phyloP scores from a whole-genome alignment of 768 basidiomycete genomes.

The Rossbeevera mucosa region DNA sequence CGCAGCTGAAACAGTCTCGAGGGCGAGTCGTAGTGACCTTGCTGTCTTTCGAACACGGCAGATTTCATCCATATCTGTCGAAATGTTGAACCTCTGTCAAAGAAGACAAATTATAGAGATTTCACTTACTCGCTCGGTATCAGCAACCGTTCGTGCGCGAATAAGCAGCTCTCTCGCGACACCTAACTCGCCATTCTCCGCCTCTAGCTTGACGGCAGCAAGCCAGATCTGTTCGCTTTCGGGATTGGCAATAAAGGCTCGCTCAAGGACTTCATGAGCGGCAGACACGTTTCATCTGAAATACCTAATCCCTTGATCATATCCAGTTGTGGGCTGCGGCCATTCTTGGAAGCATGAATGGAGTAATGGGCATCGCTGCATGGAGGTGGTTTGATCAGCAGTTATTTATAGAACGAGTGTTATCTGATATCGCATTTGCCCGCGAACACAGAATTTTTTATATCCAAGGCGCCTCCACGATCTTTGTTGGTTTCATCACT shows the following conservation, averaged over 20 bases:
- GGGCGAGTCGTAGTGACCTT: conserved; percentile 68
- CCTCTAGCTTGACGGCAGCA: conserved; percentile 94
- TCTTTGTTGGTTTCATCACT: not conserved
- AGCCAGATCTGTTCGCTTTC: conserved; percentile 98
- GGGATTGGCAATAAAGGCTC: conserved; percentile 90
- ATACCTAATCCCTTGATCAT: not conserved
- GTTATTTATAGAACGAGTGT: not conserved
- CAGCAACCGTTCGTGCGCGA: conserved; percentile 85
- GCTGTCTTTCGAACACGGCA: conserved; percentile 90
- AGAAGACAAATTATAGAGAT: not conserved
- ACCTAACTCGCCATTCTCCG: conserved; percentile 86
- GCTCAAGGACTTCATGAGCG: conserved; percentile 85
- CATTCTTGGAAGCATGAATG: not conserved
- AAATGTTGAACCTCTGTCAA: not conserved
- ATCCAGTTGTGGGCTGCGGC: not conserved
- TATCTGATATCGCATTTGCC: not conserved
- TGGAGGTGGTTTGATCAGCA: not conserved
- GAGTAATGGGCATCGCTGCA: not conserved
- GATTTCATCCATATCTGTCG: conserved; percentile 98
- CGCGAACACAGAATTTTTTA: not conserved
- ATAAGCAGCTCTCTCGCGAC: conserved; percentile 84
- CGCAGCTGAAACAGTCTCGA: conserved; percentile 70
- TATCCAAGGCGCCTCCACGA: not conserved
- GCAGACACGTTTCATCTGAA: conserved; percentile 49
- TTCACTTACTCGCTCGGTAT: conserved; percentile 79